phyloP scores from a whole-genome alignment of 2,329 filamentous ascomycete genomes.

The Cytospora paraplurivora region DNA sequence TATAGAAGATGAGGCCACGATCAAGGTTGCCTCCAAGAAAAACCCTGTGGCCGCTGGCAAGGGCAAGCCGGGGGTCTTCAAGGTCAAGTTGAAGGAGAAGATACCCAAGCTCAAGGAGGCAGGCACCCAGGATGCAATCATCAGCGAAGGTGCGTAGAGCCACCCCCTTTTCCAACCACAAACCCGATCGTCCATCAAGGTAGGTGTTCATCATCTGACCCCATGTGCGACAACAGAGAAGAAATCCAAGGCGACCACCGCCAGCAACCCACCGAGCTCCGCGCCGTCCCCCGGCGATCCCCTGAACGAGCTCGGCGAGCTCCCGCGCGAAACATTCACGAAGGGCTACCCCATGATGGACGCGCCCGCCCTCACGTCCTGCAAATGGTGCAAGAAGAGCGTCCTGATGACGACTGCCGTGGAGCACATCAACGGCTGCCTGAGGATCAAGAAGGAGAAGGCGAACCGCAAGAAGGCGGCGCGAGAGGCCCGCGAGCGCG shows the following conservation, averaged over 20 bases:
- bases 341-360: conserved; percentile 83
- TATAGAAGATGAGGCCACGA: conserved; percentile 59
- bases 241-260: conserved; percentile 47
- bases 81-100: conserved; percentile 66
- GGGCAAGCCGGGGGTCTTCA: conserved; percentile 52
- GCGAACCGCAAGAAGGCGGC: conserved; percentile 76
- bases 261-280: conserved; percentile 45
- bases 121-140: conserved; percentile 70
- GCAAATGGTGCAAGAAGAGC: conserved; percentile 93
- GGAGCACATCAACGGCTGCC: conserved; percentile 79
- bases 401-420: conserved; percentile 75
- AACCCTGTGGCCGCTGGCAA: conserved; percentile 39
- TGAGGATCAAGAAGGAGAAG: conserved; percentile 83
- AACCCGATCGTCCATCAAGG: not conserved
- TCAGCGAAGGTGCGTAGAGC: conserved; percentile 58
- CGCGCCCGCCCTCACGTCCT: conserved; percentile 75
- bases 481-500: conserved; percentile 68
- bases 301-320: conserved; percentile 72
- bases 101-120: conserved; percentile 65
- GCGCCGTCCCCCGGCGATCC: conserved; percentile 56
- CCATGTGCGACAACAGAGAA: conserved; percentile 46
- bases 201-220: conserved; percentile 3
- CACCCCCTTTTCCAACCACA: conserved; percentile 17
- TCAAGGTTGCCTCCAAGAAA: conserved; percentile 64
- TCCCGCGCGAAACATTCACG: conserved; percentile 75